Conservation (phyloP, 768 basidiomycete species). For the Boletellus ananas region DNA sequence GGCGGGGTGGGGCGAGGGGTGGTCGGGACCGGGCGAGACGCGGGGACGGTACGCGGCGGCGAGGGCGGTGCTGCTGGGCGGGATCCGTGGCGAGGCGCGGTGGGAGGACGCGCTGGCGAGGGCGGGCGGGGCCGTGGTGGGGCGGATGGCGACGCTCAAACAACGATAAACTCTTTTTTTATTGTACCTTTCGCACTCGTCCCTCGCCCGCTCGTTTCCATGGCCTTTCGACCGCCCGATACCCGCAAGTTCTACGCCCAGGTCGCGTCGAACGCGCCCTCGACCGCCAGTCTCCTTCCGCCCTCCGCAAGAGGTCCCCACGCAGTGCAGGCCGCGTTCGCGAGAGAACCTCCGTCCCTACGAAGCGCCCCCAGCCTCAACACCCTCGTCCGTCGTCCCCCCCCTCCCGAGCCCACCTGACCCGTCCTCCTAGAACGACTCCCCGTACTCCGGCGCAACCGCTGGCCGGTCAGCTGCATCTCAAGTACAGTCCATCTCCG, state of each 20-base stretch:
- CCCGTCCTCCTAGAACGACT: slow-evolving; percentile 32
- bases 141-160: slow-evolving; percentile 42
- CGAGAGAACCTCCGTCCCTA: slow-evolving; percentile 36
- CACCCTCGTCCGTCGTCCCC: slow-evolving; percentile 37
- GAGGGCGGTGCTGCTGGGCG: slow-evolving; percentile 40
- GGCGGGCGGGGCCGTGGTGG: slow-evolving; percentile 48
- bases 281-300: slow-evolving; percentile 50
- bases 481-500: slow-evolving; percentile 47
- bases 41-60: slow-evolving; percentile 40
- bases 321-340: slow-evolving; percentile 42
- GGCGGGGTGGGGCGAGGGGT: slow-evolving; percentile 39
- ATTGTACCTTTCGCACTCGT: not conserved
- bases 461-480: slow-evolving; percentile 27
- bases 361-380: slow-evolving; percentile 36
- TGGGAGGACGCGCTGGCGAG: slow-evolving; percentile 7
- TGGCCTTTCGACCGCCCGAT: slow-evolving; percentile 31
- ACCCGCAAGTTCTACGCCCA: slow-evolving; percentile 38
- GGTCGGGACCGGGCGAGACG: slow-evolving; percentile 22
- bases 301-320: slow-evolving; percentile 29
- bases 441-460: slow-evolving; percentile 36
- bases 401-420: not conserved
- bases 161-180: not conserved
- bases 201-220: slow-evolving; percentile 20
- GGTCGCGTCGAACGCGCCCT: slow-evolving; percentile 41
- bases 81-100: slow-evolving; percentile 33